Base-by-base conservation (phyloP, 1,139 yeast species). In the Waltiozyma sp. region DNA sequence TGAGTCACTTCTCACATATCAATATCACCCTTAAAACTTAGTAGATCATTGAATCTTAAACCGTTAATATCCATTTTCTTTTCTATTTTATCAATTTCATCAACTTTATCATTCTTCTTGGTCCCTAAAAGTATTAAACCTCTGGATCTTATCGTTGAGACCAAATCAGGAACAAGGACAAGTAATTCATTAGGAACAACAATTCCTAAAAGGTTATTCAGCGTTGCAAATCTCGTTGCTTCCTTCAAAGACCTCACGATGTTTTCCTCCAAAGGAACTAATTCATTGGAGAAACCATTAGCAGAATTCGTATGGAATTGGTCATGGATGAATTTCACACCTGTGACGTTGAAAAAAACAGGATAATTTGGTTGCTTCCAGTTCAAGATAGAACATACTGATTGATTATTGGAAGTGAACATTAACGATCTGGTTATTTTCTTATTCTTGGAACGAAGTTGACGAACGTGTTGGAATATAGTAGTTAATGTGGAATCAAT, bases 331-430 rank as follows among this genome's bases (percentile, higher is more conserved):
- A 61, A 75, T 31, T 68, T 67, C 34, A 80, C 67, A 13, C 87
- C 86, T 54, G 77, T 81, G 75, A 89, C 77, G 42, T 80, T 76
- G 62, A 85, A 83, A 52, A 91, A 81, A 1, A 91, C 97, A 0
- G 98, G 96, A 63, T 84, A 91, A 61, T 89, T 91, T 5, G 98
- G 98, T 63, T 91, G 98, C 62, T 91, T 91, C 98, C 98, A 91
- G 62, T 91, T 91, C 53, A 91, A 68, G 41, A 87, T 84, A 18
- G 95, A 87, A 63, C 98, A 91, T 18, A 88, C 86, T 41, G 80
- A 75, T 28, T 96, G 84, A 61, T 88, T 88, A 41, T 87, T 77
- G 1, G 96, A 86, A 16, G 94, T 76, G 61, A 91, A 84, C 8
- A 89, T 79, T 33, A 91, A 66, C 0, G 91, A 79, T 46, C 95